Conservation (phyloP, 305 asterid genomes). For the Fraxinus paxiana region DNA sequence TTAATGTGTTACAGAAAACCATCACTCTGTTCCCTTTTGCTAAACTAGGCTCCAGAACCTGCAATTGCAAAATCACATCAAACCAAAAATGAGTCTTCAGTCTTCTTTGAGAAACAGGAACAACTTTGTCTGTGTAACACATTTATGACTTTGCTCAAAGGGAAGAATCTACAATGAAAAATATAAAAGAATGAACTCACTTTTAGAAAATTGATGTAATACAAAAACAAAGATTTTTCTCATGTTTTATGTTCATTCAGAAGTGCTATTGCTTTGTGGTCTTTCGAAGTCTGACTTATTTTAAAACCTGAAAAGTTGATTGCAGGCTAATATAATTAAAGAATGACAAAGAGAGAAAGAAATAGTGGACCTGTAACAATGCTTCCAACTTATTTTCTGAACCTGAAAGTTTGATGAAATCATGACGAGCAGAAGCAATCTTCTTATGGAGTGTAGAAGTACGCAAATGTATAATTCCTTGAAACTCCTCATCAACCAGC, state of each 20-base stretch:
- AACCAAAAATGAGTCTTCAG: constrained; percentile 8
- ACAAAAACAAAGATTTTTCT: neutral
- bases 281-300: neutral
- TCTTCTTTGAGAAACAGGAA: neutral
- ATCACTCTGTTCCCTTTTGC: constrained; percentile 93
- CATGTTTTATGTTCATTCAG: neutral
- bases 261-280: neutral
- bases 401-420: constrained; percentile 88
- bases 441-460: constrained; percentile 91
- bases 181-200: neutral
- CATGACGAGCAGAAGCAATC: constrained; percentile 91
- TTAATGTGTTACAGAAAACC: constrained; percentile 96
- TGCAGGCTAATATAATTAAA: neutral
- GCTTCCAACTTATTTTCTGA: constrained; percentile 96
- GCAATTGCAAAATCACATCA: constrained; percentile 26
- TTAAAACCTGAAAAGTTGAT: neutral
- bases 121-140: neutral
- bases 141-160: neutral
- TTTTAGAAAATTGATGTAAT: neutral
- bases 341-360: constrained; percentile 13
- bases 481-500: constrained; percentile 88
- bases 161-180: neutral
- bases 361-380: constrained; percentile 67
- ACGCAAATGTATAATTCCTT: constrained; percentile 81
- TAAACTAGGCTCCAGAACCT: constrained; percentile 99